Base-by-base conservation (phyloP, 805 yeast genomes). In the Teunomyces gatunensis region DNA sequence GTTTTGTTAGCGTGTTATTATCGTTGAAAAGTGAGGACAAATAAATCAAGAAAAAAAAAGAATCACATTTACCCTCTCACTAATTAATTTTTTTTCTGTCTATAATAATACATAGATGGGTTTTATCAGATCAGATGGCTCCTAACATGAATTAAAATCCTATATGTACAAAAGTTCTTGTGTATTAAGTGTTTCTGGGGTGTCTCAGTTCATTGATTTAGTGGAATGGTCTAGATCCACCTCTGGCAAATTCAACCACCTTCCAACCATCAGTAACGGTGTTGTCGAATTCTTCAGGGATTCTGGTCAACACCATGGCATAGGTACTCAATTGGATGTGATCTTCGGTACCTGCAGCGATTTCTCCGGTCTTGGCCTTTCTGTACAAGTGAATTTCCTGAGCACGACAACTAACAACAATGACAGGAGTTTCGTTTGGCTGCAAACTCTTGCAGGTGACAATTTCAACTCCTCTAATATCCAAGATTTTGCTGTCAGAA, bases 191-290 rank as follows among this genome's bases (percentile, higher is more conserved):
- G 27, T 18, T 21, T 34, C 7, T 23, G 34, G 2, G 2, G 11
- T 25, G 11, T 4, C 10, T 13, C 20, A 18, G 11, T 45, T 42
- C 44, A 9, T 44, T 34, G 49, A n/a, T 45, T 55, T 52, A 73
- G 55, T 73, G 76, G 80, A 86, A 90, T 50, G 84, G 86, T 71
- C 96, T 84, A 33, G 96, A 85, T 37, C 89, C 92, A 56, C 96
- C 97, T 62, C 96, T 84, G 42, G 89, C 97, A 64, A 92, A 88
- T 72, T 92, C 98, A 61, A 92, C 68, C 47, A 94, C 83, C 74
- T 88, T 89, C 99, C 99, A 94, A 29, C 99, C 99, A 62, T 89
- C 96, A 20, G 99, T 94, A 60, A 84, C 91, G 46, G 80, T 78
- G 65, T 94, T 87, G 53, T 84, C 96, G 61, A 94, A 82, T 51